A percentile compares a stretch with the other conserved stretches of the same genome.
Conservation (phyloP, 2,329 filamentous ascomycete species). For the Aspergillus puulaauensis region DNA sequence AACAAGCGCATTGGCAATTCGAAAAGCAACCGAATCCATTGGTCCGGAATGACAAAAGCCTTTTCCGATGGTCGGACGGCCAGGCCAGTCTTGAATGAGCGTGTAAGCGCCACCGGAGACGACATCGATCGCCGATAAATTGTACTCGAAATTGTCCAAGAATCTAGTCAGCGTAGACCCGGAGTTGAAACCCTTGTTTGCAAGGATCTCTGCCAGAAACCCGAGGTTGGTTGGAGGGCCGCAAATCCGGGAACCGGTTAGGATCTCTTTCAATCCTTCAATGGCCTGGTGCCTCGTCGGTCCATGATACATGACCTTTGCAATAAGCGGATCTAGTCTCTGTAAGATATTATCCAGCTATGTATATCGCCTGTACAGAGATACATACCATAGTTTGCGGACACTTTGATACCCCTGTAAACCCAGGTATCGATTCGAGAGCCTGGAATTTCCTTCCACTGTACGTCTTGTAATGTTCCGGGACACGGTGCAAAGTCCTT, state of each 20-base stretch:
- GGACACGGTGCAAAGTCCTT: conserved; percentile 60
- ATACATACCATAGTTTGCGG: conserved; percentile 55
- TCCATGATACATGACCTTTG: conserved; percentile 59
- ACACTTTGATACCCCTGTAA: conserved; percentile 56
- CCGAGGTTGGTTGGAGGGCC: conserved; percentile 60
- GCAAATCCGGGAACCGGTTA: conserved; percentile 49
- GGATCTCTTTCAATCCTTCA: conserved; percentile 43
- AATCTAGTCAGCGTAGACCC: conserved; percentile 60
- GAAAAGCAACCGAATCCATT: conserved; percentile 61
- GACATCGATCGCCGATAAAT: conserved; percentile 55
- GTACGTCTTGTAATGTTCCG: conserved; percentile 57
- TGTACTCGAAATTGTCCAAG: conserved; percentile 52
- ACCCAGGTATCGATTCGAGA: conserved; percentile 66
- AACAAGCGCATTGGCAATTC: conserved; percentile 60
- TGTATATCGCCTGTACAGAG: background rate
- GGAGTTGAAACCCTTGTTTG: conserved; percentile 44
- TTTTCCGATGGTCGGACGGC: conserved; percentile 55
- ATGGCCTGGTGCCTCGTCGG: conserved; percentile 44
- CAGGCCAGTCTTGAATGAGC: conserved; percentile 59
- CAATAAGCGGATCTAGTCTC: conserved; percentile 51
- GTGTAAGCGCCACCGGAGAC: conserved; percentile 58
- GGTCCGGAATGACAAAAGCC: conserved; percentile 61
- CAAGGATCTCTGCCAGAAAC: conserved; percentile 54
- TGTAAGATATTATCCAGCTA: conserved; percentile 1
- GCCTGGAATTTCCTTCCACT: conserved; percentile 51